A percentile compares a stretch with the other conserved stretches of the same genome.
Conservation (phyloP, 2,329 filamentous ascomycete genomes). For the Curvularia lunata region DNA sequence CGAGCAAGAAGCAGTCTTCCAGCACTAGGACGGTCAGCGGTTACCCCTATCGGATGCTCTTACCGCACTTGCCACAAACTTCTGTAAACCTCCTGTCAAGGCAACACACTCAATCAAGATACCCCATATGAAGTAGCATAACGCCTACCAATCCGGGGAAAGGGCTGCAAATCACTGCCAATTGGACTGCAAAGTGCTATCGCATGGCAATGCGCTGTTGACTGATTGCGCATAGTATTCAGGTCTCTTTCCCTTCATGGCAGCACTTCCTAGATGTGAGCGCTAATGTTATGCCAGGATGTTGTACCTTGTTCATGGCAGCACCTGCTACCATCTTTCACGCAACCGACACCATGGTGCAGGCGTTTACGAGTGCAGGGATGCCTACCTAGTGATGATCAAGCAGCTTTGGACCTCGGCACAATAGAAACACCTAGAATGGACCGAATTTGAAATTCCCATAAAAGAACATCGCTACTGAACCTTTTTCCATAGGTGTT, state of each 20-base stretch:
- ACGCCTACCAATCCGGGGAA: constrained; percentile 25
- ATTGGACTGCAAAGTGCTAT: constrained; percentile 30
- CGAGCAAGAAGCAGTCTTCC: constrained; percentile 30
- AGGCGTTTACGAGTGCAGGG: constrained; percentile 8
- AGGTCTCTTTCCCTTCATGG: neutral
- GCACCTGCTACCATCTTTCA: constrained; percentile 31
- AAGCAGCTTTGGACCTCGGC: constrained; percentile 20
- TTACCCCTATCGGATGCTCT: constrained; percentile 19
- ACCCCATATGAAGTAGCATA: constrained; percentile 22
- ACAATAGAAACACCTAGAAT: constrained; percentile 16
- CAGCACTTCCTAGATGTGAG: neutral
- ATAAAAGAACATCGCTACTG: neutral
- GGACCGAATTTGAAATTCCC: neutral
- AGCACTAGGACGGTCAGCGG: neutral
- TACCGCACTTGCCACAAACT: constrained; percentile 20
- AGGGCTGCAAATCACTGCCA: constrained; percentile 25
- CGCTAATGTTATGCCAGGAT: constrained; percentile 12
- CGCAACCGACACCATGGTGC: constrained; percentile 15
- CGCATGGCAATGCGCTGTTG: constrained; percentile 29
- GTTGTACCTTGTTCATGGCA: constrained; percentile 21
- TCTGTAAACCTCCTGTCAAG: constrained; percentile 29
- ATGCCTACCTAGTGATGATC: constrained; percentile 16
- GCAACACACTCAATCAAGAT: constrained; percentile 21
- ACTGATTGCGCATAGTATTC: neutral
- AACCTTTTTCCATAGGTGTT: no score